phyloP scores from a whole-genome alignment of 768 basidiomycete species.

The Mycena indigotica region DNA sequence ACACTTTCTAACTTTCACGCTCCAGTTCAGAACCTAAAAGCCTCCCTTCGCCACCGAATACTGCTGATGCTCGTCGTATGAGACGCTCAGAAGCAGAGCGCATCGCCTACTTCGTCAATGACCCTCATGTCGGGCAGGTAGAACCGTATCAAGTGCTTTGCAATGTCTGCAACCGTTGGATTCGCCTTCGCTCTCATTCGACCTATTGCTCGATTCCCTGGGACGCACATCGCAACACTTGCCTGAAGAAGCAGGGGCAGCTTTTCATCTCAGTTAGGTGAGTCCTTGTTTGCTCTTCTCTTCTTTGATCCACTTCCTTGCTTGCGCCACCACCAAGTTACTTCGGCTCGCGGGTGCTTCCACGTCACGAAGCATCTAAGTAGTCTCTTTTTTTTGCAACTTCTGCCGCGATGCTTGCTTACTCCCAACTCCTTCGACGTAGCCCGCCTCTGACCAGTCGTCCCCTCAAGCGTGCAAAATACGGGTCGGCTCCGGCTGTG shows the following conservation, averaged over 20 bases:
- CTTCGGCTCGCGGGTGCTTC: not conserved
- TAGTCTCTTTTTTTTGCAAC: not conserved
- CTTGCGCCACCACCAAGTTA: not conserved
- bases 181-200: conserved; percentile 77
- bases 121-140: conserved; percentile 20
- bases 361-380: not conserved
- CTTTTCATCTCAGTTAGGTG: not conserved
- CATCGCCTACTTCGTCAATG: conserved; percentile 42
- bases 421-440: not conserved
- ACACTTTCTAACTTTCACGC: not conserved
- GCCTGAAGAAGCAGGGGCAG: conserved; percentile 37
- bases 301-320: not conserved
- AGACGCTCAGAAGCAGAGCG: conserved; percentile 51
- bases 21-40: no score
- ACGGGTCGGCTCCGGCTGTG: not conserved
- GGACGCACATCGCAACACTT: conserved; percentile 83
- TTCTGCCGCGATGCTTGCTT: not conserved
- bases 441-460: not conserved
- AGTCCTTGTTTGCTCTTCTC: not conserved
- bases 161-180: conserved; percentile 81
- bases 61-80: conserved; percentile 11
- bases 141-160: conserved; percentile 35
- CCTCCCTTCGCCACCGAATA: not conserved
- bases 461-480: not conserved
- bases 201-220: conserved; percentile 87